Conservation (phyloP, 306 rosid species). For the Rosa lucieae region DNA sequence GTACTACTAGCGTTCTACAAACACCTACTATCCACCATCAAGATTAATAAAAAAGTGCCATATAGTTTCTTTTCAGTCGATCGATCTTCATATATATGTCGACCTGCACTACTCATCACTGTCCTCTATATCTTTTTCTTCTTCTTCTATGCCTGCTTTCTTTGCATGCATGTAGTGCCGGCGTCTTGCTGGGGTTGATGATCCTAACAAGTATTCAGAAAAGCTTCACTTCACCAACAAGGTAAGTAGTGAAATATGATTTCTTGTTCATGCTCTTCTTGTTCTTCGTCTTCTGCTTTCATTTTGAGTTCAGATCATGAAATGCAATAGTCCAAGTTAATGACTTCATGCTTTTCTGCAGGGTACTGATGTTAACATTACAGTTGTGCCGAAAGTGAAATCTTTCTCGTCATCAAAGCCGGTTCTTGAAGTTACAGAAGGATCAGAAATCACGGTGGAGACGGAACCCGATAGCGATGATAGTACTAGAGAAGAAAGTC, state of each 20-base stretch:
- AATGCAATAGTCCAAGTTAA: neutral
- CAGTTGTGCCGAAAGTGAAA: conserved; percentile 3
- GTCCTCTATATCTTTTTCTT: conserved; percentile 26
- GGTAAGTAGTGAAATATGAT: conserved; percentile 27
- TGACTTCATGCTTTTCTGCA: conserved; percentile 31
- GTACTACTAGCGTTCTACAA: conserved; percentile 6
- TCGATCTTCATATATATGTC: conserved; percentile 48
- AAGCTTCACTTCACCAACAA: conserved; percentile 27
- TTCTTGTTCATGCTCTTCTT: neutral
- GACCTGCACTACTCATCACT: conserved; percentile 21
- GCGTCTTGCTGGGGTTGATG: conserved; percentile 22
- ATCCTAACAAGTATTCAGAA: conserved; percentile 22
- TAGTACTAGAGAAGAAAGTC: conserved; percentile 6
- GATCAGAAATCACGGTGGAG: conserved; percentile 7
- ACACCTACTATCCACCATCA: neutral
- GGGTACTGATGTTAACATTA: conserved; percentile 17
- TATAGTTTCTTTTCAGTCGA: neutral
- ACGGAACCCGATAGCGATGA: conserved; percentile 7
- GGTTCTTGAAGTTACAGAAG: neutral
- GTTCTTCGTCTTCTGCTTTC: neutral
- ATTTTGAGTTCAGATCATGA: neutral
- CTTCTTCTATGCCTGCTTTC: conserved; percentile 50
- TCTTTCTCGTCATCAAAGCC: conserved; percentile 12
- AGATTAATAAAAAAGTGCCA: neutral
- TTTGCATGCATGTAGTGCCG: conserved; percentile 67